Base-by-base conservation (phyloP, 148 eudicot species). In the Polygonum aviculare region DNA sequence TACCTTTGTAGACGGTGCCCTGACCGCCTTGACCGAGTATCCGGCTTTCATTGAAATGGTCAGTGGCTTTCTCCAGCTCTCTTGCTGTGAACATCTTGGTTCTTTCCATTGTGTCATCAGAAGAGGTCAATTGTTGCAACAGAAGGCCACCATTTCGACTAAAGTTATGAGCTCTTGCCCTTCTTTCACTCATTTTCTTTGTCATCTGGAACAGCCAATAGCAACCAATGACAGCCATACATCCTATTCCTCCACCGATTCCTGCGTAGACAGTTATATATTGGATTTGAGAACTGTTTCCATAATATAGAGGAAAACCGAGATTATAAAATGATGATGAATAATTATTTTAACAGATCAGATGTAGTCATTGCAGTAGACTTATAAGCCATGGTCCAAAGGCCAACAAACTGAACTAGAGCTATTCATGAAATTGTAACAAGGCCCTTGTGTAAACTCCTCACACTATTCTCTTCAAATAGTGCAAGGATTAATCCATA, bases 1-100 rank as follows among this genome's bases (percentile, higher is more conserved):
- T 74, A 12, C 76, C 76, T 38, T 74, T 74, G 57, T 74, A 74
- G 2, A 74, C 76, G 2, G 76, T 74, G 12, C 76, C 76, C 22
- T 74, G 40, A 7, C 76, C 76, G 10, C 76, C 76, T 50, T 52
- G 18, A 57, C 76, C 76, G 26, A 74, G 62, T 12, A 74, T 51
- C 14, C 76, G 31, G 15, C 49, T 35, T 8, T 74, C 62, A 33
- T 22, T 74, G 40, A 49, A 74, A 39, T 74, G 33, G 63, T 52
- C 40, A 4, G 76, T 74, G 18, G 40, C 63, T 52, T 31, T 26
- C 62, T 74, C 19, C n/a, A 74, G 36, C 39, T 74, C 76, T 7
- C 9, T 35, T 18, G 38, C 7, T 16, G 63, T 26, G 76, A 74
- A 74, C 21, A 74, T 50, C 55, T 50, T 33, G 3, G 76, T 50